Evolutionary conservation across 1,139 yeast species (phyloP), one percentile per base, ranked within the genome.

Genomic region (Arxiozyma slooffiae): DNA sequence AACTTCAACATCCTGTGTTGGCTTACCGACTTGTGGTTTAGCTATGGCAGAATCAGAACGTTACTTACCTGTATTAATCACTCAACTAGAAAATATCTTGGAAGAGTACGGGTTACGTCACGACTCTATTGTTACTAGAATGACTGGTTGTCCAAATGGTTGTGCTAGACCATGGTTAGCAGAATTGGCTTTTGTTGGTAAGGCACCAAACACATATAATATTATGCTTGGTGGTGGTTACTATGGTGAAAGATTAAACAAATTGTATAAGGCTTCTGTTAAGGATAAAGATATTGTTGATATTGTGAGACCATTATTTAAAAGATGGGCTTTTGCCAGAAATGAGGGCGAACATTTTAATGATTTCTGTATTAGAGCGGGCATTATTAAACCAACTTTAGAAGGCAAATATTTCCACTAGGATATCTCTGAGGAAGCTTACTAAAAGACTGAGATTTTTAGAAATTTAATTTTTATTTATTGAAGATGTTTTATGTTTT

Each of bases 1-100:
- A 57, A 84, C 96, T 7, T 88, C 96, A 9, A 92, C 96, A 39
- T 95, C 97, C 0, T 92, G 98, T 79, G 98, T 92, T 53, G 97
- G 97, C 1, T 84, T 92, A 80, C 98, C 98, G 59, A 92, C 97
- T 2, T 92, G 98, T 81, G 97, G 97, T 58, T 79, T 90, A 65
- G 97, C 97, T 21, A 89, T 92, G 97, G 97, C 98, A 24, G 98
- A 92, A 72, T 85, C 95, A 46, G 98, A 92, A 74, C 82, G 98
- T 66, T 92, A 88, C 69, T 75, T 92, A 61, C 98, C 98, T 11
- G 81, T 76, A 51, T 77, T 92, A 60, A 80, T 92, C 59, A 71
- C 82, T 57, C 87, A 88, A 70, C 73, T 92, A 54, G 98, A 92
- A 70, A 79, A 74, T 16, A 81, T 89, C 7, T 75, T 92, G 55